Percentiles rank a stretch among this genome's conserved stretches.
Conservation (phyloP, 108 stramenopile genomes). For the Skeletonema tropicum region DNA sequence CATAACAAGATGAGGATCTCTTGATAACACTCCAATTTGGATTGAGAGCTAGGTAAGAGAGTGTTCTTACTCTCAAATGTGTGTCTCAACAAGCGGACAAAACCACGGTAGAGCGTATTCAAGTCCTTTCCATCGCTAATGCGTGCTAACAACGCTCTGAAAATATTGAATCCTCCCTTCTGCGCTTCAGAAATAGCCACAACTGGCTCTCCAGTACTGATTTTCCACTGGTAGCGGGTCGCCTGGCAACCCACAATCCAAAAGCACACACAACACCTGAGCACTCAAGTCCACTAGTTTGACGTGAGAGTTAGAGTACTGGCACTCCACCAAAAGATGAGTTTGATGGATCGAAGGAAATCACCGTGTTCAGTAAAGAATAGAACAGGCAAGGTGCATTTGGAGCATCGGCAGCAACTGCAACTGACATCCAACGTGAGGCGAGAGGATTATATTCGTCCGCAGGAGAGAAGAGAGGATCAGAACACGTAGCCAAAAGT, state of each 20-base stretch:
- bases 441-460: constrained; percentile 91
- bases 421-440: constrained; percentile 87
- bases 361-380: constrained; percentile 89
- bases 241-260: constrained; percentile 89
- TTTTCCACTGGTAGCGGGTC: constrained; percentile 69
- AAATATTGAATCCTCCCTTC: constrained; percentile 89
- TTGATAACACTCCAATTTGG: constrained; percentile 88
- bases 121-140: constrained; percentile 78
- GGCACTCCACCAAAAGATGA: constrained; percentile 64
- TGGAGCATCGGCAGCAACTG: constrained; percentile 89
- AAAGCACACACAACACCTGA: constrained; percentile 86
- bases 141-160: constrained; percentile 81
- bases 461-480: constrained; percentile 91
- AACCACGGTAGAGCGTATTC: constrained; percentile 84
- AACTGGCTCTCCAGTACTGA: constrained; percentile 63
- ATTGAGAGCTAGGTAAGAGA: constrained; percentile 74
- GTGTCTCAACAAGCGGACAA: constrained; percentile 86
- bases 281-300: constrained; percentile 84
- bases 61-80: constrained; percentile 80
- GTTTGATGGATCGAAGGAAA: constrained; percentile 84
- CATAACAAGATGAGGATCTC: constrained; percentile 96
- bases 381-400: constrained; percentile 93
- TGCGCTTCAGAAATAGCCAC: constrained; percentile 63
- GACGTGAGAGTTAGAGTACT: constrained; percentile 64
- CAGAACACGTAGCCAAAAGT: constrained; percentile 85